phyloP scores from a whole-genome alignment of 2,329 filamentous ascomycete genomes.

The Fusarium robinianum region DNA sequence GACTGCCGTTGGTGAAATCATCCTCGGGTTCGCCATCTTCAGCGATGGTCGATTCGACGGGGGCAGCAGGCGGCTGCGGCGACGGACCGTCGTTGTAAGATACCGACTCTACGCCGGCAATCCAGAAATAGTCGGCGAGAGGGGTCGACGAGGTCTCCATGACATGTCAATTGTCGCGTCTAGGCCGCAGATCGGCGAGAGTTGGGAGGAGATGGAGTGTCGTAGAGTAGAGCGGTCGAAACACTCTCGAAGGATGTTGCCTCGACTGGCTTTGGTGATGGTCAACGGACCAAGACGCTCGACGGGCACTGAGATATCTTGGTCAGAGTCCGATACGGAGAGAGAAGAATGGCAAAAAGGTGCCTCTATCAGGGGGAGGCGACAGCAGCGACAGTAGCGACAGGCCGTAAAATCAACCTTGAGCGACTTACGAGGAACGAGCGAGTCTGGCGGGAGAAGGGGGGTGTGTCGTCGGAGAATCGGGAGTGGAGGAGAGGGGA shows the following conservation, averaged over 20 bases:
- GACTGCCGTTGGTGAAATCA: slow-evolving; percentile 39
- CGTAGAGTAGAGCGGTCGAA: slow-evolving; percentile 7
- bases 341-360: slow-evolving; percentile 16
- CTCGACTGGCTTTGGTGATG: slow-evolving; percentile 1
- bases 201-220: slow-evolving; percentile 8
- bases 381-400: slow-evolving; percentile 8
- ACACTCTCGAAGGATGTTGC: slow-evolving; percentile 9
- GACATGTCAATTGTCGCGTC: slow-evolving; percentile 47
- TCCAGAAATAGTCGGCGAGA: slow-evolving; percentile 77
- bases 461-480: slow-evolving; percentile 9
- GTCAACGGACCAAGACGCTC: too few relatives aligned
- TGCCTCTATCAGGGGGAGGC: slow-evolving; percentile 23
- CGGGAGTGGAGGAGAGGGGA: slow-evolving; percentile 24
- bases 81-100: slow-evolving; percentile 64
- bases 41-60: slow-evolving; percentile 62
- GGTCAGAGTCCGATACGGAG: too few relatives aligned
- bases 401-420: slow-evolving; percentile 13
- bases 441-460: slow-evolving; percentile 10
- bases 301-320: background rate
- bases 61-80: slow-evolving; percentile 34
- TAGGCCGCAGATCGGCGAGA: slow-evolving; percentile 32
- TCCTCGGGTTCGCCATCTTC: slow-evolving; percentile 64
- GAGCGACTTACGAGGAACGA: slow-evolving; percentile 24
- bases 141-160: slow-evolving; percentile 67
- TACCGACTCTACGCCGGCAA: slow-evolving; percentile 71